Base-by-base conservation (phyloP, 768 basidiomycete species). In the Serendipita indica region DNA sequence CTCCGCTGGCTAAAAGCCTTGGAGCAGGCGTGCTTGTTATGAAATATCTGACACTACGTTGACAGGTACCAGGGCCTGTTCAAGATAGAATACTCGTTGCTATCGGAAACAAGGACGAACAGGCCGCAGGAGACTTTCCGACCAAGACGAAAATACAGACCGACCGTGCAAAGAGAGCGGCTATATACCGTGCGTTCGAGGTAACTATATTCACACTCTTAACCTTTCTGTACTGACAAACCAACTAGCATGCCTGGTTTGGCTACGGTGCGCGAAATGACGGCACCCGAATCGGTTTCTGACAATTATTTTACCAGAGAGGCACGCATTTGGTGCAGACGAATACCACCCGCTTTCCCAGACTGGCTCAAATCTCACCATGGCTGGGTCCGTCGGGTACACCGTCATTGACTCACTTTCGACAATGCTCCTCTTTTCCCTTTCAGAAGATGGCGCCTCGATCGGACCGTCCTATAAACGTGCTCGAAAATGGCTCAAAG, bases 321-420 rank as follows among this genome's bases (percentile, higher is more conserved):
- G 80, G 45, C 82, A 96, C 67, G 92, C 92, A 1, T 91, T 89
- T 81, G 92, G 92, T 1, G 77, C 77, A 59, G 91, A 96, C 72
- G 89, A 94, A 69, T 96, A 90, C 65, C 89, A 94, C 65, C 92
- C 93, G 0, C 76, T 98, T 22, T 77, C 77, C 57, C 75, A 76
- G 52, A 71, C 70, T 27, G 93, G 93, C 3, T 77, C 79, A 6
- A 91, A 98, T 68, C 75, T 98, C 28, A 84, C 86, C 0, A 64
- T 70, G 0, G 62, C 63, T 3, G 82, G 81, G 1, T 89, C 87
- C 35, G 84, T 96, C 57, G 91, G 91, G 22, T 93, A 91, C 67
- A 89, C 84, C 34, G 83, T 98, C 43, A 77, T 86, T 58, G 93
- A 96, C 65, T 82, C 87, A 0, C 75, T 96, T 16, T 93, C 96